Evolutionary conservation across 2,329 filamentous ascomycete species (phyloP).

Genomic region (Didymella pomorum): DNA sequence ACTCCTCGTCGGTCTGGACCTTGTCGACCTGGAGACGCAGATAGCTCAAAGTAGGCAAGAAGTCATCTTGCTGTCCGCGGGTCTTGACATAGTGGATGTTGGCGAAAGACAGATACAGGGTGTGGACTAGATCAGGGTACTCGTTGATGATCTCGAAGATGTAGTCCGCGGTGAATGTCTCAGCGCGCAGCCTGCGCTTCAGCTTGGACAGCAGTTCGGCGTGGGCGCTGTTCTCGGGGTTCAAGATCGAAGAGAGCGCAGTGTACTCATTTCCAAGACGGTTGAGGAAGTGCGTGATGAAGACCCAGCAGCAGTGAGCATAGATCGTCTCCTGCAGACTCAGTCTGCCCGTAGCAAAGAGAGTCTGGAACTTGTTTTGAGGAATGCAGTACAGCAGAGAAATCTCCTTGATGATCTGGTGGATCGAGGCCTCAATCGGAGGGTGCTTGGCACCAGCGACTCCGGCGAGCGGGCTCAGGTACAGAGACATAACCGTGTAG

Average conservation of each 20-base stretch:
- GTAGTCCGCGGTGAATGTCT: slow-evolving; percentile 98
- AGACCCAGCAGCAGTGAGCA: slow-evolving; percentile 96
- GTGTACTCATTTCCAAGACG: slow-evolving; percentile 90
- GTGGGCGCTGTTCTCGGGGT: slow-evolving; percentile 81
- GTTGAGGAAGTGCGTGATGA: slow-evolving; percentile 97
- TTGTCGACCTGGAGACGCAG: slow-evolving; percentile 72
- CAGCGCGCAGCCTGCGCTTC: slow-evolving; percentile 91
- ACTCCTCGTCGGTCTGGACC: slow-evolving; percentile 53
- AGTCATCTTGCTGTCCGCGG: slow-evolving; percentile 69
- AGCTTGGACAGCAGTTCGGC: slow-evolving; percentile 89
- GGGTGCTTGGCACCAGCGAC: slow-evolving; percentile 64
- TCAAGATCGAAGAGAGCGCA: slow-evolving; percentile 81
- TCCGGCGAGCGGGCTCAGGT: slow-evolving; percentile 75
- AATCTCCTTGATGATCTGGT: slow-evolving; percentile 98
- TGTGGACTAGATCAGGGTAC: slow-evolving; percentile 86
- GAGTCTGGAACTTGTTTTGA: slow-evolving; percentile 91
- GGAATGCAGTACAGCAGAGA: slow-evolving; percentile 97
- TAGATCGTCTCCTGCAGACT: slow-evolving; percentile 98
- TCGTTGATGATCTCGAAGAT: slow-evolving; percentile 96
- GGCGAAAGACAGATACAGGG: slow-evolving; percentile 90
- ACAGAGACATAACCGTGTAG: slow-evolving; percentile 95
- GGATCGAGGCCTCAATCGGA: slow-evolving; percentile 90
- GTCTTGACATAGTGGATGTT: slow-evolving; percentile 81
- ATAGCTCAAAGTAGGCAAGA: slow-evolving; percentile 74
- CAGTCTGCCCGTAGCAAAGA: slow-evolving; percentile 85